These are phyloP conservation scores for Posidonia australis DNA, from an alignment of 106 monocot genomes.

Conservation along the genomic window DNA sequence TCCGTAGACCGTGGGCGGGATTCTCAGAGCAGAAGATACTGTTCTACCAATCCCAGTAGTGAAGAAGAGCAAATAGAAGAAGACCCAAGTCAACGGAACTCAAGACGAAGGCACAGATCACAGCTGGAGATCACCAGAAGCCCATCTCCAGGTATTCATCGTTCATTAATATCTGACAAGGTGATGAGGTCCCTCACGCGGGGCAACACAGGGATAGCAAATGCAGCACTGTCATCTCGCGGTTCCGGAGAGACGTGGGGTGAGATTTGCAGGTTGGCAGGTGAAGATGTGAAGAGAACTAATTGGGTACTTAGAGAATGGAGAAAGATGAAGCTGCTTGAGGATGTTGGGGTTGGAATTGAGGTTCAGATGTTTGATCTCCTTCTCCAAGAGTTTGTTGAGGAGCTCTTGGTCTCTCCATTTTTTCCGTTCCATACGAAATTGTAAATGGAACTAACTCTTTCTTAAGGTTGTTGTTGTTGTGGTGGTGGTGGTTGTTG, in stretches of 20 bases:
- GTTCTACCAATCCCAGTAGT: too few species aligned
- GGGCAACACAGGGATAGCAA: not conserved
- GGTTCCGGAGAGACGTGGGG: slow-evolving; percentile 1
- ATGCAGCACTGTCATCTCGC: not conserved
- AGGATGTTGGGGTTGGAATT: slow-evolving; percentile 21
- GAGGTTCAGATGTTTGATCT: slow-evolving; percentile 25
- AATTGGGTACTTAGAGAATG: slow-evolving; percentile 24
- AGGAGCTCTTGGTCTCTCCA: slow-evolving; percentile 16
- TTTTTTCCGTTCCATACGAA: not conserved
- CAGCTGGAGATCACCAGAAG: not conserved
- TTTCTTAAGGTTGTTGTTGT: too few species aligned
- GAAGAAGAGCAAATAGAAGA: slow-evolving; percentile 1
- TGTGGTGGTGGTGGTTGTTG: too few species aligned
- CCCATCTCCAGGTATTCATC: not conserved
- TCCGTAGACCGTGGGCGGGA: too few species aligned
- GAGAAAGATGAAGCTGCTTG: slow-evolving; percentile 8
- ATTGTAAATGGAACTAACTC: not conserved
- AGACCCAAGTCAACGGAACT: slow-evolving; percentile 9
- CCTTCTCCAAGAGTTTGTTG: slow-evolving; percentile 31
- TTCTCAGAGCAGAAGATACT: too few species aligned
- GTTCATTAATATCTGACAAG: not conserved
- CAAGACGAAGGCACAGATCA: slow-evolving; percentile 27
- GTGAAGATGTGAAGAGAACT: slow-evolving; percentile 27
- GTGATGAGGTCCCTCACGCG: not conserved
- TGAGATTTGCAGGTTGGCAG: slow-evolving; percentile 14